These are phyloP conservation scores for Ammopiptanthus mongolicus DNA, from an alignment of 306 rosid genomes.

Conservation along the genomic window DNA sequence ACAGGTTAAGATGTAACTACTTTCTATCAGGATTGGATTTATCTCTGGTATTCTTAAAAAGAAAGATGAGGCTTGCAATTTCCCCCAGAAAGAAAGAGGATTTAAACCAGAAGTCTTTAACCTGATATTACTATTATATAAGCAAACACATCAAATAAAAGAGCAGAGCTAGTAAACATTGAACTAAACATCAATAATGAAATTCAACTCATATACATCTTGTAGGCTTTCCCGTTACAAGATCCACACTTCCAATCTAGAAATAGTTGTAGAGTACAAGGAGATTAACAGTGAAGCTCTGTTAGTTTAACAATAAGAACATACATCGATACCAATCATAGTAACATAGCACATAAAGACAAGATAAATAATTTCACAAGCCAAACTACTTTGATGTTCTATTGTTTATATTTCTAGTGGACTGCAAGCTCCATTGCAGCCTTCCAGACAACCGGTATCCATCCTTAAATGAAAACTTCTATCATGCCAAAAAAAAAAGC, in stretches of 20 bases:
- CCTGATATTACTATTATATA: not conserved
- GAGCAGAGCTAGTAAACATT: not conserved
- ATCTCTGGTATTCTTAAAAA: not conserved
- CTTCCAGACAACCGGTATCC: constrained; percentile 6
- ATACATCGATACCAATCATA: not conserved
- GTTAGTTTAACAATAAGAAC: not conserved
- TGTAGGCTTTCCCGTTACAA: not conserved
- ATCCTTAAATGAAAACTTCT: constrained; percentile 9
- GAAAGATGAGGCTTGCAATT: not conserved
- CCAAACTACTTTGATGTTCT: not conserved
- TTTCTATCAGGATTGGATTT: not conserved
- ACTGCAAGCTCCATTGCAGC: constrained; percentile 11
- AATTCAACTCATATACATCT: not conserved
- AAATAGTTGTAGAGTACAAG: not conserved
- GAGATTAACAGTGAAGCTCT: not conserved
- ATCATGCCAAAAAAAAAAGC: not conserved
- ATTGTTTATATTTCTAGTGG: not conserved
- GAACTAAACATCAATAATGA: not conserved
- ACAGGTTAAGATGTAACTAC: not conserved
- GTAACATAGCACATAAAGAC: not conserved
- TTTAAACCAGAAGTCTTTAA: not conserved
- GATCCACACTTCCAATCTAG: not conserved
- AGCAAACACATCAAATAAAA: not conserved
- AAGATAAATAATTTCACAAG: not conserved
- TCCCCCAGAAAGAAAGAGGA: not conserved